Evolutionary conservation across 768 basidiomycete species (phyloP).

Genomic region (Psilocybe subaeruginosa): DNA sequence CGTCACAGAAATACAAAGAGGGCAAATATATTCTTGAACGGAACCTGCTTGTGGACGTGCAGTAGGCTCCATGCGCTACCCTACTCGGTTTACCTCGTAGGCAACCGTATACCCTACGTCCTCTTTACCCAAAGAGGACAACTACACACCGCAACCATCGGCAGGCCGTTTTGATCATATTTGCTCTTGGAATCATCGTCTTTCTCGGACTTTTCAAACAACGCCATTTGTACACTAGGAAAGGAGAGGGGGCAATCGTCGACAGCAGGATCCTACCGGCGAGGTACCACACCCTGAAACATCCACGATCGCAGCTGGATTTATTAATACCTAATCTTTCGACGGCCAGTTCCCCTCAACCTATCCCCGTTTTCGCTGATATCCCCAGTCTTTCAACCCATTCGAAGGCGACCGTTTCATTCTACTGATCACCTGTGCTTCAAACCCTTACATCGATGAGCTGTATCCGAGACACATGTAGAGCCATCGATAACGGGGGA

Average conservation of each 20-base stretch:
- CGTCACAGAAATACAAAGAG: constrained; percentile 96
- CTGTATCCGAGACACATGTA: constrained; percentile 13
- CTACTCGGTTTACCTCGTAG: constrained; percentile 9
- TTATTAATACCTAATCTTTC: constrained; percentile 3
- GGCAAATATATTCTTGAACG: constrained; percentile 98
- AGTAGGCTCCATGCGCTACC: constrained; percentile 41
- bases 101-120: constrained; percentile 19
- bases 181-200: constrained; percentile 21
- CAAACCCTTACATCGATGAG: constrained; percentile 10
- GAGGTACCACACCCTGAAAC: neutral
- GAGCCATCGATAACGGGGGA: constrained; percentile 11
- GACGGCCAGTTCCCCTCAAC: constrained; percentile 23
- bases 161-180: constrained; percentile 21
- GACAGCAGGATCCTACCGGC: constrained; percentile 1
- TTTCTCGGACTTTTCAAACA: constrained; percentile 27
- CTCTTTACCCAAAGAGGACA: constrained; percentile 11
- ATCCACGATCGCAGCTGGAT: neutral
- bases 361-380: constrained; percentile 18
- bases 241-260: constrained; percentile 6
- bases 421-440: neutral
- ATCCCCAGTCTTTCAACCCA: constrained; percentile 4
- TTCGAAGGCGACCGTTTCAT: neutral
- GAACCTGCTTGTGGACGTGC: constrained; percentile 84
- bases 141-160: constrained; percentile 14
- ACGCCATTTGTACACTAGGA: constrained; percentile 15